Evolutionary conservation across 495 filamentous ascomycete genomes (phyloP).

Genomic region (Podospora pseudoanserina): DNA sequence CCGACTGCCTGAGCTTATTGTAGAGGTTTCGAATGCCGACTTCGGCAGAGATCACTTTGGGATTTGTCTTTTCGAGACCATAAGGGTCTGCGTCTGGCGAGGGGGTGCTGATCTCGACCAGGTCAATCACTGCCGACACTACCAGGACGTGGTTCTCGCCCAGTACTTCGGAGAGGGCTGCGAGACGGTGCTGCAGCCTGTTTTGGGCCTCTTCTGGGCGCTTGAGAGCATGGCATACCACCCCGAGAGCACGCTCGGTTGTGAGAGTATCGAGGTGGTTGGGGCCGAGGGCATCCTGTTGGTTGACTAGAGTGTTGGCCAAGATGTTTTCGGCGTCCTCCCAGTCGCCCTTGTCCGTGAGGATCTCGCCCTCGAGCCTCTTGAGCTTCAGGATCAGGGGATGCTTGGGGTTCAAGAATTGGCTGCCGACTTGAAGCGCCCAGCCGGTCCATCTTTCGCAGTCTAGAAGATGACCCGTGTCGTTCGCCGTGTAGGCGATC

Average conservation of each 20-base stretch:
- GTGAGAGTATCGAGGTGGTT: neutral
- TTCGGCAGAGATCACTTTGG: neutral
- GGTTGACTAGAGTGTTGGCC: neutral
- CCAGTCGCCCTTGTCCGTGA: neutral
- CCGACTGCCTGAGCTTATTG: neutral
- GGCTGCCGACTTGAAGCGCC: neutral
- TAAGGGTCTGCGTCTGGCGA: neutral
- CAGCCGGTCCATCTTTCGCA: neutral
- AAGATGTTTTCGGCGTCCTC: neutral
- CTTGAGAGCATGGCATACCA: neutral
- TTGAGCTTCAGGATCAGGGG: neutral
- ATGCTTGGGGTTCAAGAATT: neutral
- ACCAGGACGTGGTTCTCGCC: slow-evolving; percentile 3
- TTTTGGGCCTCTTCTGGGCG: neutral
- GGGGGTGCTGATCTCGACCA: neutral
- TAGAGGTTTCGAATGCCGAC: neutral
- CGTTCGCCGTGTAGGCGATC: neutral
- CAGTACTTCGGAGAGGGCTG: neutral
- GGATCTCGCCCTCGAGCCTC: neutral
- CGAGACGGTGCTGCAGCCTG: neutral
- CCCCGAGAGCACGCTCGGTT: neutral
- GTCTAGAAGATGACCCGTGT: neutral
- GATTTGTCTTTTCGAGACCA: neutral
- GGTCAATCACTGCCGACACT: neutral
- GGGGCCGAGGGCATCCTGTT: neutral